A percentile compares a stretch with the other conserved stretches of the same genome.
Evolutionary conservation across 371 early-diverging fungal genomes (phyloP).

Genomic region (Batkoa obscura): DNA sequence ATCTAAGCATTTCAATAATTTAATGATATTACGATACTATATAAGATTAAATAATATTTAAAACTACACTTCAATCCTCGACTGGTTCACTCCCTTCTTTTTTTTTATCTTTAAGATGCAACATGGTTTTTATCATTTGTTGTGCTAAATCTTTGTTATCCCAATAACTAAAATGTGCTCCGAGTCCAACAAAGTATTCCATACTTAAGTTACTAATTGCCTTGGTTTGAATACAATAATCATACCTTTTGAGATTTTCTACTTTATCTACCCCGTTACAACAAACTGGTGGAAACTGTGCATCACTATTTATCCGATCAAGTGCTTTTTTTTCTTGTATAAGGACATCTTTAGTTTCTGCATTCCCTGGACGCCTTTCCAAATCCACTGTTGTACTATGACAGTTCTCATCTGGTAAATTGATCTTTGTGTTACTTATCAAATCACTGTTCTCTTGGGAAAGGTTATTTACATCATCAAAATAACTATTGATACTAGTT

Average conservation of each 20-base stretch:
- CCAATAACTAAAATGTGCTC: conserved; percentile 6
- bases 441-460: too few relatives aligned
- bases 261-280: not conserved
- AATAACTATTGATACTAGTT: too few relatives aligned
- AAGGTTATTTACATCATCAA: too few relatives aligned
- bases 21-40: too few relatives aligned
- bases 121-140: too few relatives aligned
- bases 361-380: not conserved
- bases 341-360: not conserved
- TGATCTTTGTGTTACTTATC: too few relatives aligned
- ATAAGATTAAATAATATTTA: too few relatives aligned
- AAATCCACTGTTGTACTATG: not conserved
- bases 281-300: not conserved
- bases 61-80: too few relatives aligned
- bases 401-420: not conserved
- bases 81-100: too few relatives aligned
- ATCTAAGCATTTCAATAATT: too few relatives aligned
- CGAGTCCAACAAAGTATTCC: not conserved
- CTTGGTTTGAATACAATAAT: not conserved
- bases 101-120: too few relatives aligned
- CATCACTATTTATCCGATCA: not conserved
- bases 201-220: conserved; percentile 1
- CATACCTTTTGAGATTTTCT: not conserved
- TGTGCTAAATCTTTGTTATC: too few relatives aligned
- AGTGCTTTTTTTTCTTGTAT: not conserved